phyloP scores from a whole-genome alignment of 176 grass and related monocot genomes.

The Zea mays region Zm-B73-REFERENCE-NAM-5.0 NC_050105.1:85756001-85756500 shows the following conservation, averaged over 20 bases:
- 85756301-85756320: slow-evolving; percentile 2
- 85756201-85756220: slow-evolving; percentile 51
- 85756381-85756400: slow-evolving; percentile 96
- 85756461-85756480: not conserved
- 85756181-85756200: slow-evolving; percentile 96
- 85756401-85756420: slow-evolving; percentile 91
- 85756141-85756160: slow-evolving; percentile 99
- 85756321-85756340: slow-evolving; percentile 22
- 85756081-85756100: slow-evolving; percentile 2
- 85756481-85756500: not conserved
- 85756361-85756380: slow-evolving; percentile 84
- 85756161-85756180: slow-evolving; percentile 92
- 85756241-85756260: slow-evolving; percentile 27
- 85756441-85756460: not conserved
- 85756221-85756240: slow-evolving; percentile 19
- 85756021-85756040: too few species aligned
- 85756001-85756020: too few species aligned
- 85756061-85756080: not conserved
- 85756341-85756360: slow-evolving; percentile 36
- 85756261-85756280: not conserved
- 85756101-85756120: slow-evolving; percentile 80
- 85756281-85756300: not conserved
- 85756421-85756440: slow-evolving; percentile 52
- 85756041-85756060: slow-evolving; percentile 2
- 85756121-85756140: slow-evolving; percentile 96